Base-by-base conservation (phyloP, 1,284 basidiomycete species). In the Microbotryomycetes sp. region DNA sequence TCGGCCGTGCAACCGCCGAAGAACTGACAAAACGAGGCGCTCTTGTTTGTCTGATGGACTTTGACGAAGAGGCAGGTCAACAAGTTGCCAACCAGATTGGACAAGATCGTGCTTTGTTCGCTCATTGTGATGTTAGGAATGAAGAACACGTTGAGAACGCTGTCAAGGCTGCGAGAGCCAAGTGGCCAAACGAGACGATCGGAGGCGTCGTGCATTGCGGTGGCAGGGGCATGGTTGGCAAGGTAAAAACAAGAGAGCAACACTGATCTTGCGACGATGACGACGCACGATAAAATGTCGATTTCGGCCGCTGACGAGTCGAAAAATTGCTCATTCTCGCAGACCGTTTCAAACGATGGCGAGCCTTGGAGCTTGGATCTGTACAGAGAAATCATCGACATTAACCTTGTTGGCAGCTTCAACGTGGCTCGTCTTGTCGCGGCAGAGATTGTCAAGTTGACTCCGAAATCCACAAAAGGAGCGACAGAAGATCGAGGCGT, bases 131-230 rank as follows among this genome's bases (percentile, higher is more conserved):
- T 46, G 72, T 76, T 1, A 66, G 71, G 15, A 69, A 69, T 6
- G 72, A 73, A 49, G 69, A 71, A 2, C 69, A 61, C 19, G 70
- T 76, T 0, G 23, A 36, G 3, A 49, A 32, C 2, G 76, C 75
- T 1, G 69, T 76, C 56, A 28, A 32, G 22, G 49, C 36, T 1
- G 64, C 45, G 6, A 72, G 74, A 48, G 22, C 56, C 23, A n/a
- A 60, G 4, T 75, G 71, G 70, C 53, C 67, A 2, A 56, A 53
- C 0, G 48, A 62, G 3, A 52, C 36, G 1, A 72, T 75, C 23
- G 76, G 74, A 1, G 76, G 76, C 0, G 72, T 73, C 6, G 70
- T 77, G 15, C 73, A 76, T 57, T 73, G 71, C 30, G 76, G 72
- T 3, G 76, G 76, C 0, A 72, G 76, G 0, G 75, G 69, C 4